Evolutionary conservation across 2,329 filamentous ascomycete species (phyloP).

Genomic region (Cladophialophora bantiana): DNA sequence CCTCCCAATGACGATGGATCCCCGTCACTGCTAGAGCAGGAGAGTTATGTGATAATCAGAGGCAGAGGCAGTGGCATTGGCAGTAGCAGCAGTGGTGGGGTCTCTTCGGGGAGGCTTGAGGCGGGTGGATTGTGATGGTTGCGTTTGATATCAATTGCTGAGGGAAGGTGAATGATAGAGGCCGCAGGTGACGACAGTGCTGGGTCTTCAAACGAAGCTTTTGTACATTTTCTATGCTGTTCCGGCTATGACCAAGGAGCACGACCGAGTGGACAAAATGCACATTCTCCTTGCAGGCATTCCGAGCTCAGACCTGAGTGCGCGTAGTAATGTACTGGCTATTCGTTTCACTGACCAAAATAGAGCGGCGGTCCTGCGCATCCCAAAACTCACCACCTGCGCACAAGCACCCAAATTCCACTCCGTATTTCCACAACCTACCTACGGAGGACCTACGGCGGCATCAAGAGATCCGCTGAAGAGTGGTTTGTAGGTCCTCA

Average conservation of each 20-base stretch:
- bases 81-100: constrained; percentile 18
- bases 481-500: constrained; percentile 7
- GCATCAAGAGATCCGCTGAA: not conserved
- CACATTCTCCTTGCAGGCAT: not conserved
- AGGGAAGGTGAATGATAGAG: not conserved
- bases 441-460: not conserved
- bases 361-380: constrained; percentile 4
- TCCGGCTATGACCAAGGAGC: not conserved
- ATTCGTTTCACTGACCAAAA: constrained; percentile 1
- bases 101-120: constrained; percentile 10
- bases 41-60: constrained; percentile 16
- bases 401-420: not conserved
- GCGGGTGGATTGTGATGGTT: not conserved
- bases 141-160: constrained; percentile 4
- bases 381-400: constrained; percentile 9
- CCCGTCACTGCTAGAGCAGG: constrained; percentile 2
- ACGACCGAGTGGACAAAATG: constrained; percentile 3
- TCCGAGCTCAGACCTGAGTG: not conserved
- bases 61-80: not conserved
- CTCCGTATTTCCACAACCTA: not conserved
- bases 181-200: not conserved
- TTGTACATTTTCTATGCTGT: constrained; percentile 4
- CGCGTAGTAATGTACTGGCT: constrained; percentile 4
- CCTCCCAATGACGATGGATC: constrained; percentile 5
- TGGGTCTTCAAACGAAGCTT: constrained; percentile 5